Conservation (phyloP, 345 rosid genomes). For the Populus nigra region DNA sequence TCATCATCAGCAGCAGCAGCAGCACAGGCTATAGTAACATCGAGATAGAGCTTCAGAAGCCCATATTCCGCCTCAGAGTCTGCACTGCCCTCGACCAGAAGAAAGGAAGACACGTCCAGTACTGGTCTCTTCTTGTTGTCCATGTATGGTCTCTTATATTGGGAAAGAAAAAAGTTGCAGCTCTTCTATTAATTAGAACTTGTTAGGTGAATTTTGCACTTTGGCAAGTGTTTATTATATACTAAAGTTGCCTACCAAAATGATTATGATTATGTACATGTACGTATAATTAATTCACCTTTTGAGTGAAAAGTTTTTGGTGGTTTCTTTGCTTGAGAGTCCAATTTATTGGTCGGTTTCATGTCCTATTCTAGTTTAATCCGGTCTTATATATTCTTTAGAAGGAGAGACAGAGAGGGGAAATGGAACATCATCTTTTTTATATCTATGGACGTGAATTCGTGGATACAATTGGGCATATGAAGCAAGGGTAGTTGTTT, state of each 20-base stretch:
- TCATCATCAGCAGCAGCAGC: background rate
- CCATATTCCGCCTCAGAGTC: slow-evolving; percentile 45
- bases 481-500: background rate
- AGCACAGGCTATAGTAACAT: background rate
- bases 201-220: background rate
- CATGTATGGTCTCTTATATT: slow-evolving; percentile 9
- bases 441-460: background rate
- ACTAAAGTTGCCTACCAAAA: too few relatives aligned
- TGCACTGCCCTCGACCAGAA: slow-evolving; percentile 47
- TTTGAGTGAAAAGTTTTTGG: slow-evolving; percentile 9
- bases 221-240: background rate
- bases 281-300: slow-evolving; percentile 4
- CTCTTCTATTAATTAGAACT: background rate
- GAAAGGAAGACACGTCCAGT: slow-evolving; percentile 40
- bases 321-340: slow-evolving; percentile 27
- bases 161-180: too few relatives aligned
- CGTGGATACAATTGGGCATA: background rate
- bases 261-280: background rate
- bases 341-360: slow-evolving; percentile 36
- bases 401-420: background rate
- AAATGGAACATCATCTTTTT: too few relatives aligned
- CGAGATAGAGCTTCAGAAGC: background rate
- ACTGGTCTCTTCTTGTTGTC: slow-evolving; percentile 7
- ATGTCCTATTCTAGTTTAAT: slow-evolving; percentile 23
- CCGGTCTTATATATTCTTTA: background rate